These are phyloP conservation scores for Apodospora peruviana DNA, from an alignment of 495 filamentous ascomycete species.

Conservation along the genomic window DNA sequence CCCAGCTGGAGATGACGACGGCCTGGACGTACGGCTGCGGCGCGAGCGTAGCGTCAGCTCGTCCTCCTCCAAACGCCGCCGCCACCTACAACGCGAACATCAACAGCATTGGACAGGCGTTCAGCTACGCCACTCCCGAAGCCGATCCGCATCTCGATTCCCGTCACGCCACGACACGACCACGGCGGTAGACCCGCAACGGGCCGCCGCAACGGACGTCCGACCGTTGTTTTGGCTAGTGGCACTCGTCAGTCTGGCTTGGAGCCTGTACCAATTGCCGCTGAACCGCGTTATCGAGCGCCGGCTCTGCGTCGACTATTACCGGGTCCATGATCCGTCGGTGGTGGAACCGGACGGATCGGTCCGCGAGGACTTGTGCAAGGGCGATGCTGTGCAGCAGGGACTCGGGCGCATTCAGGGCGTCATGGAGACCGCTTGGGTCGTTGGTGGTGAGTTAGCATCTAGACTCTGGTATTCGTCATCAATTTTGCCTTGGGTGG, in stretches of 20 bases:
- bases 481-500: too few relatives aligned
- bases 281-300: conserved; percentile 43
- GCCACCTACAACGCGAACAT: too few relatives aligned
- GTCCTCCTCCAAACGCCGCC: too few relatives aligned
- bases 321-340: conserved; percentile 29
- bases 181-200: too few relatives aligned
- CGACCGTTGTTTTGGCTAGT: conserved; percentile 30
- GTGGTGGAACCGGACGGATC: conserved; percentile 25
- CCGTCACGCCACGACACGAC: too few relatives aligned
- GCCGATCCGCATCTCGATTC: too few relatives aligned
- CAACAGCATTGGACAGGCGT: too few relatives aligned
- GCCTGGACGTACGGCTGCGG: too few relatives aligned
- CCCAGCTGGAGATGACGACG: too few relatives aligned
- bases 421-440: conserved; percentile 37
- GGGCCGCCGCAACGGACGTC: too few relatives aligned
- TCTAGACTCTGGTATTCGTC: neutral
- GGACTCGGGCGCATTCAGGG: conserved; percentile 40
- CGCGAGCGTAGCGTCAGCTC: too few relatives aligned
- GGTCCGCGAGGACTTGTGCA: conserved; percentile 42
- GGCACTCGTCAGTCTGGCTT: conserved; percentile 38
- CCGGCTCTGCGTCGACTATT: conserved; percentile 42
- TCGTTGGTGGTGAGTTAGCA: conserved; percentile 33
- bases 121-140: too few relatives aligned
- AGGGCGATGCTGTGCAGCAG: conserved; percentile 39
- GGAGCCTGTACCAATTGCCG: conserved; percentile 41